These are phyloP conservation scores for Neocucurbitaria cava DNA, from an alignment of 2,329 filamentous ascomycete genomes.

Conservation along the genomic window DNA sequence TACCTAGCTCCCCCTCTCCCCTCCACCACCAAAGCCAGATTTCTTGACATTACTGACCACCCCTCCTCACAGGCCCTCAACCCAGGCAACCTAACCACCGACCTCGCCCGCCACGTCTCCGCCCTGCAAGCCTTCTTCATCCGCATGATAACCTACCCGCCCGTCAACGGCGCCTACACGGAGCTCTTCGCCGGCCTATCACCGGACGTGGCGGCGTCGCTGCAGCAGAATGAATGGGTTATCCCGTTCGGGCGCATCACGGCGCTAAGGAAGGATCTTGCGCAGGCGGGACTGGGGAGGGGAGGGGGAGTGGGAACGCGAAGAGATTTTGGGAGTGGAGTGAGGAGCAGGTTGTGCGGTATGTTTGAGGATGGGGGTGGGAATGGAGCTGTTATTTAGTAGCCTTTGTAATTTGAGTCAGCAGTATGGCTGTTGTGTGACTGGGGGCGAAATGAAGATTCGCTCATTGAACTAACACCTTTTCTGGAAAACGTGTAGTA, in stretches of 20 bases:
- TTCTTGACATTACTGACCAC: no score
- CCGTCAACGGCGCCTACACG: conserved; percentile 33
- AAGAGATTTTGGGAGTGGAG: conserved; percentile 56
- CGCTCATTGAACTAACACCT: no score
- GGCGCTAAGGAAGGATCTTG: conserved; percentile 28
- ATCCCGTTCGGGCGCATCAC: conserved; percentile 56
- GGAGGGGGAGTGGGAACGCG: conserved; percentile 41
- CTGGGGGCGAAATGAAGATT: no score
- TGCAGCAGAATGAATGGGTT: conserved; percentile 48
- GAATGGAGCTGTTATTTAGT: no score
- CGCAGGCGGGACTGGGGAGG: conserved; percentile 20
- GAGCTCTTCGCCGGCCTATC: conserved; percentile 33
- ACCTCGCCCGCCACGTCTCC: conserved; percentile 43
- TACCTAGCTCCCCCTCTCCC: no score
- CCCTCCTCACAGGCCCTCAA: conserved; percentile 33
- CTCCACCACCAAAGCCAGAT: no score
- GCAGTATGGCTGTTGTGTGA: no score
- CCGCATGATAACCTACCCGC: conserved; percentile 10
- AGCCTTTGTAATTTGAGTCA: no score
- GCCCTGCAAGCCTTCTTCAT: conserved; percentile 1
- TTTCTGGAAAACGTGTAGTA: no score
- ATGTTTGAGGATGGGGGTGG: conserved; percentile 12
- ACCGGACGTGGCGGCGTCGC: conserved; percentile 15
- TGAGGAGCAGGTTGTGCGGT: conserved; percentile 43
- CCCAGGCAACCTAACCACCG: conserved; percentile 46